Evolutionary conservation across 2,329 filamentous ascomycete species (phyloP), one percentile per base, ranked within the genome.

Genomic region (Clarireedia sp.): DNA sequence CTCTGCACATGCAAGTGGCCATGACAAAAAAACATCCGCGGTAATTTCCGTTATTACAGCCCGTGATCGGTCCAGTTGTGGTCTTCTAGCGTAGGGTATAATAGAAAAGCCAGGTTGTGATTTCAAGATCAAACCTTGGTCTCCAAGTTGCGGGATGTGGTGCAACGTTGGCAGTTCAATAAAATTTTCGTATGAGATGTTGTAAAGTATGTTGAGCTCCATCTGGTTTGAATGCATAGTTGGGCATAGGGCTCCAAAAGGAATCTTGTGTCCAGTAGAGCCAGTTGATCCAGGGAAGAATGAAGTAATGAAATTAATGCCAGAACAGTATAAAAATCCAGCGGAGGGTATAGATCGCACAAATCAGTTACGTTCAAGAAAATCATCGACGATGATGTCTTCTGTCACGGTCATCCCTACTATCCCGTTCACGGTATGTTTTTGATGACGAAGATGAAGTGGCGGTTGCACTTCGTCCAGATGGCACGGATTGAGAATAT

Each of bases 281-380:
- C 63, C 59, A 60, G 59, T 41, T 54, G 55, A 61, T 57, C 59
- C 54, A 55, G 48, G 56, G 41, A 59, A 60, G 48, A 57, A 51
- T 53, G 61, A 64, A 61, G 55, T 60, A 55, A 62, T 48, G 14
- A 54, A 57, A 53, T 61, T 66, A 66, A 66, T 58, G 61, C 65
- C 63, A 60, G 57, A 51, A 65, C 58, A 55, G 52, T 58, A 66
- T 61, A 62, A 57, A 62, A 60, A 54, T 55, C 48, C 57, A 36
- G 45, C 19, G 46, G 38, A 26, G 19, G 33, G 51, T 50, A 56
- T 56, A 49, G 44, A 60, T 58, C 53, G 51, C 54, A 53, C 52
- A 51, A 61, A 48, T 48, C 55, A 62, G 56, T 56, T 59, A 44
- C 48, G 59, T 53, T 51, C 58, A 60, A 53, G 33, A 55, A 38